Base-by-base conservation (phyloP, 306 rosid species). In the Cucurbita moschata region DNA sequence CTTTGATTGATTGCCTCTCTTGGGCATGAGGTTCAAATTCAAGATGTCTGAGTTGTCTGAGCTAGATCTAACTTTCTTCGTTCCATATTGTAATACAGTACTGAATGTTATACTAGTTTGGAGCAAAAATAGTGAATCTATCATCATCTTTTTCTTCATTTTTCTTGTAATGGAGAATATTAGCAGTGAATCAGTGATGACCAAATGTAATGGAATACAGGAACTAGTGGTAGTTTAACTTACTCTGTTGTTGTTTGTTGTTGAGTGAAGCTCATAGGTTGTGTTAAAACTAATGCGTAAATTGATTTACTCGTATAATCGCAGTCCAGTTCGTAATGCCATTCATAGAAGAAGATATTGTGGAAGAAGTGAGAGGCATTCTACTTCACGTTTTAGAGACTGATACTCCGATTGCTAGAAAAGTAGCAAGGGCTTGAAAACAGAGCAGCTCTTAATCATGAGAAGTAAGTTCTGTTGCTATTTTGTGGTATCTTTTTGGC, bases 271-370 rank as follows among this genome's bases (percentile, higher is more conserved):
- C 53, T 1, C 51, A 10, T 65, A 2, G 38, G 38, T 18, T 66
- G 7, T 66, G 53, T 44, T 43, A 7, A 21, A 38, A 5, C 56
- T 53, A 59, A 67, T 68, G 55, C 75, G 83, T 86, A 74, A 82
- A 63, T 46, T 30, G 66, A 46, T 23, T 35, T 42, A 51, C 77
- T 46, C 16, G 39, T 56, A 1, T 60, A 68, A 23, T 73, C 61
- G 69, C 96, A 93, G 96, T 82, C 52, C 86, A 86, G 73, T 93
- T 88, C 62, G 86, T 80, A 71, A 86, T 87, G 39, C 78, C 88
- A 0, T 87, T 76, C 77, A 77, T 84, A 79, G 96, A 88, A 79
- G 87, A 84, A 72, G 90, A 87, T 54, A 79, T 86, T 74, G 62
- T 81, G 38, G 80, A 81, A 61, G 80, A 71, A 51, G 92, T 85